A percentile compares a stretch with the other conserved stretches of the same genome.
Conservation (phyloP, 768 basidiomycete genomes). For the Russula dissimulans region DNA sequence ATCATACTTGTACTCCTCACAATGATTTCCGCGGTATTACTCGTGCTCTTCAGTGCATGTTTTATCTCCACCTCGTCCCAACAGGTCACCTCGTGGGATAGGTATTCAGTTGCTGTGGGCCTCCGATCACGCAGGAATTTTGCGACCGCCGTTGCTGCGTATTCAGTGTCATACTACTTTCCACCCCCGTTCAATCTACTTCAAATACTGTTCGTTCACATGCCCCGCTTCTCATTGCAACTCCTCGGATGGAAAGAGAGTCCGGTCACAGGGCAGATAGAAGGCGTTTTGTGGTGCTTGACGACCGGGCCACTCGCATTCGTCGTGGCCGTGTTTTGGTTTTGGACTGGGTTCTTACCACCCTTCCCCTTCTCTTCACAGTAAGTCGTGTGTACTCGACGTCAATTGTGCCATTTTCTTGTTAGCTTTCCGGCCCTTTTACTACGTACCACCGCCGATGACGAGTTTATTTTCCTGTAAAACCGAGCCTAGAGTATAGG, state of each 20-base stretch:
- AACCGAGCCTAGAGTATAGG: too few relatives aligned
- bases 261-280: constrained; percentile 16
- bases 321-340: constrained; percentile 17
- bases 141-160: constrained; percentile 29
- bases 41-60: constrained; percentile 26
- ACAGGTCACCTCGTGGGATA: constrained; percentile 34
- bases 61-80: constrained; percentile 9
- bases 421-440: too few relatives aligned
- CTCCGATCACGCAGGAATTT: constrained; percentile 36
- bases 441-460: too few relatives aligned
- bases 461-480: too few relatives aligned
- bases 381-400: background rate
- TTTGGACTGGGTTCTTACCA: background rate
- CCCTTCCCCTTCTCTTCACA: background rate
- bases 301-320: constrained; percentile 33
- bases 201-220: constrained; percentile 19
- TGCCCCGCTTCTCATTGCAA: constrained; percentile 15
- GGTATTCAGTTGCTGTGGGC: constrained; percentile 37
- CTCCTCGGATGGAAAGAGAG: constrained; percentile 20
- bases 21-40: constrained; percentile 29
- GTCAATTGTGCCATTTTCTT: background rate
- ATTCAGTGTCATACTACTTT: constrained; percentile 32
- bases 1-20: constrained; percentile 29
- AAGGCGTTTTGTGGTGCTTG: constrained; percentile 35
- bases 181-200: constrained; percentile 47